Evolutionary conservation across 805 yeast species (phyloP).

Genomic region (Barnettozyma wickerhamii): DNA sequence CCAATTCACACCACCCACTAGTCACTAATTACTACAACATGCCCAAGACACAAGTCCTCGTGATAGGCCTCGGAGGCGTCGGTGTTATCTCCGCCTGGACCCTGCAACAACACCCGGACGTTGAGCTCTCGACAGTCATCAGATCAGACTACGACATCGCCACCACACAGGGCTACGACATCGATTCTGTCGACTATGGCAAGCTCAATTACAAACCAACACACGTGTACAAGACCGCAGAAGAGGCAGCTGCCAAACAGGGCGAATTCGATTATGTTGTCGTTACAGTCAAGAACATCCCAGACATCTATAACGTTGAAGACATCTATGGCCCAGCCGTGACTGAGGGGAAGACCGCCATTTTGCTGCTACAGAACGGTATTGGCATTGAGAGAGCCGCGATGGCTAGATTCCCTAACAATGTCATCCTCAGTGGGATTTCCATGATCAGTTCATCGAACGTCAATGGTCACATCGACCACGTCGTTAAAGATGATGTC

Average conservation of each 20-base stretch:
- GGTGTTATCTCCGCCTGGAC: conserved; percentile 70
- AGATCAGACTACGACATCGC: conserved; percentile 56
- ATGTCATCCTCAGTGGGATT: conserved; percentile 55
- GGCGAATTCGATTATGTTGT: conserved; percentile 50
- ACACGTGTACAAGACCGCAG: conserved; percentile 32
- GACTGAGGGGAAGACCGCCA: conserved; percentile 36
- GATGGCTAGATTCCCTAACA: conserved; percentile 44
- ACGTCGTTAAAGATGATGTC: conserved; percentile 42
- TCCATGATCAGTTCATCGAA: conserved; percentile 56
- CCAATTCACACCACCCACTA: no score
- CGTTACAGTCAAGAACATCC: conserved; percentile 60
- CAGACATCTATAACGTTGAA: conserved; percentile 53
- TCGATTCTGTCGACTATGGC: conserved; percentile 60
- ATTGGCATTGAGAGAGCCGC: conserved; percentile 55
- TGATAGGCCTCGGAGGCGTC: conserved; percentile 79
- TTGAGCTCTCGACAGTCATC: conserved; percentile 52
- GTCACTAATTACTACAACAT: no score
- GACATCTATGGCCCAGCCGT: conserved; percentile 49
- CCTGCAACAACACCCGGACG: conserved; percentile 41
- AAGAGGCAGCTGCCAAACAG: conserved; percentile 25
- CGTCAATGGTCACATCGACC: conserved; percentile 39
- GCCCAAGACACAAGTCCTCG: conserved; percentile 34
- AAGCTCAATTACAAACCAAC: conserved; percentile 46
- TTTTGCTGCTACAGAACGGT: conserved; percentile 60
- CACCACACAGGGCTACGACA: conserved; percentile 44